These are phyloP conservation scores for Glebionis coronaria DNA, from an alignment of 129 eudicot species.

Conservation along the genomic window DNA sequence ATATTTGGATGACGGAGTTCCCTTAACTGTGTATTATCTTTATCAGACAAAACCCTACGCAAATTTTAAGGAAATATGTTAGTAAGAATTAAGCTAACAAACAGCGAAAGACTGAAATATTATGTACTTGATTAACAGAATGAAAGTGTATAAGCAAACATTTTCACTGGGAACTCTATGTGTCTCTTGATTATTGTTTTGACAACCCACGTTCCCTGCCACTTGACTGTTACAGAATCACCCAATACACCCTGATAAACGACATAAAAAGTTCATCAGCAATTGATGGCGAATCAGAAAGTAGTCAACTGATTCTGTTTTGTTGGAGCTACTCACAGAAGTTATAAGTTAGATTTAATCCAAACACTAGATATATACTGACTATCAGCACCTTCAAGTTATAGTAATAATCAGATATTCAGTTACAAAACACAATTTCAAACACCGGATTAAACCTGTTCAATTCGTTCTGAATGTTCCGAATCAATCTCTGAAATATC, in stretches of 20 bases:
- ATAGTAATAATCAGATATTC: too few species aligned
- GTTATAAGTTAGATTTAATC: too few species aligned
- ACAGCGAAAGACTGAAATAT: too few species aligned
- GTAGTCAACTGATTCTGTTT: too few species aligned
- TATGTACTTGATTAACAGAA: too few species aligned
- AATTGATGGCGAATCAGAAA: not conserved
- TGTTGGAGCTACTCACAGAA: too few species aligned
- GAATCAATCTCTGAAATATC: constrained; percentile 52
- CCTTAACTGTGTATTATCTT: constrained; percentile 51
- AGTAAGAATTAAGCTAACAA: not conserved
- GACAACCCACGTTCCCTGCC: constrained; percentile 82
- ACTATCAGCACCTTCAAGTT: too few species aligned
- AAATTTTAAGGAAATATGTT: constrained; percentile 14
- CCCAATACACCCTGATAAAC: constrained; percentile 53
- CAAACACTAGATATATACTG: too few species aligned
- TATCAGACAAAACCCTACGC: constrained; percentile 61
- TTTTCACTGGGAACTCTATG: constrained; percentile 53
- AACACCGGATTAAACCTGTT: constrained; percentile 36
- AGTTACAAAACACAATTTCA: too few species aligned
- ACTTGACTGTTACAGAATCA: constrained; percentile 52
- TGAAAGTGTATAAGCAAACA: constrained; percentile 26
- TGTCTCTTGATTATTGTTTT: constrained; percentile 61
- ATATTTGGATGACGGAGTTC: constrained; percentile 83
- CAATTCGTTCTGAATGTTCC: constrained; percentile 33
- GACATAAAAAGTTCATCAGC: not conserved